Base-by-base conservation (phyloP, 208 protist genomes). In the Kentomonas sorsogonicus region DNA sequence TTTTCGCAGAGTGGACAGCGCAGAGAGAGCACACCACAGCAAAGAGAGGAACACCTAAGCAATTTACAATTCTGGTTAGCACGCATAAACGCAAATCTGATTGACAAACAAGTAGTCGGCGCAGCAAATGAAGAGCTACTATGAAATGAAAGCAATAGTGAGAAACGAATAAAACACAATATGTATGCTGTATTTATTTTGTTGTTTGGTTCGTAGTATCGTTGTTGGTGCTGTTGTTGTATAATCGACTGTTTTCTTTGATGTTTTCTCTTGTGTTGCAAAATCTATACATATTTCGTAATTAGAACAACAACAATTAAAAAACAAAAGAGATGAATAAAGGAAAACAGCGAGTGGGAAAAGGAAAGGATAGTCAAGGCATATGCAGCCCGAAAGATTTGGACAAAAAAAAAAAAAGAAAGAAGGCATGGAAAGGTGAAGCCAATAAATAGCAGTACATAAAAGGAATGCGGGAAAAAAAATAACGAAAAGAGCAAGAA, bases 371-470 rank as follows among this genome's bases (percentile, higher is more conserved):
- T 38, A 11, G 33, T 38, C 7, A 11, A 5, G 33, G 33, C 5
- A 38, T 20, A 46, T 46, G 6, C 18, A 22, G 18, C 36, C 6
- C 25, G 1, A 54, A 40, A 18, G 1, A 41, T 25, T 33, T 26
- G 23, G 5, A 60, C 13, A 44, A 39, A 53, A 44, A 52, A 58
- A 59, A 41, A 53, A 40, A 58, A 33, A 46, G 41, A 16, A 65
- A 29, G 31, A 38, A 33, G 22, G 25, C 9, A 30, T 36, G 31
- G 36, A 57, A 29, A 1, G 33, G 46, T 22, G 16, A 0, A 58
- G 31, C 3, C n/a, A 39, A 36, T 10, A 39, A 46, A n/a, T 30
- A 23, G 29, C 43, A 15, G 15, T 26, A 40, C 15, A 23, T 18
- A 27, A 46, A 13, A 48, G 31, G 29, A 29, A 61, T 38, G 5